Conservation (phyloP, 495 filamentous ascomycete genomes). For the Cryomyces antarcticus region DNA sequence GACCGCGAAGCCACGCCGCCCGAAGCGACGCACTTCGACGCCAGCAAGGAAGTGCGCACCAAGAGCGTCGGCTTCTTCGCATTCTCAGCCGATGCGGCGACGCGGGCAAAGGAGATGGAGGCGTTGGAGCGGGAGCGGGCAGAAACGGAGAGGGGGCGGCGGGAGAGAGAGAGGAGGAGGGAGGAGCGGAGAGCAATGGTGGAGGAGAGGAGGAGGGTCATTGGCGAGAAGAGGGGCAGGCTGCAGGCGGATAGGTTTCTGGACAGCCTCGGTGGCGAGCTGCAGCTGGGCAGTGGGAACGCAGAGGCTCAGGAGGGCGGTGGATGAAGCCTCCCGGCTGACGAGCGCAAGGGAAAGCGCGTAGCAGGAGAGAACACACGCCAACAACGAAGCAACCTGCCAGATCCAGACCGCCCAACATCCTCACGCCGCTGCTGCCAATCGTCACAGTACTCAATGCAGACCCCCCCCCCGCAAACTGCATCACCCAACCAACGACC, state of each 20-base stretch:
- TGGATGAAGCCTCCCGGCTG: no score
- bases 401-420: no score
- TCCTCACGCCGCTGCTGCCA: no score
- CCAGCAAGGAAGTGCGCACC: conserved; percentile 55
- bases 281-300: not conserved
- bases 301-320: no score
- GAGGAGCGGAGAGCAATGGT: conserved; percentile 24
- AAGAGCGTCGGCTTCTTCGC: conserved; percentile 82
- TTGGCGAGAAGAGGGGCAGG: conserved; percentile 36
- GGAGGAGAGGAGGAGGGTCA: conserved; percentile 28
- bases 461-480: no score
- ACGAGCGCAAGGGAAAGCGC: no score
- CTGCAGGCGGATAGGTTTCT: conserved; percentile 53
- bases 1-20: conserved; percentile 63
- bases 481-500: no score
- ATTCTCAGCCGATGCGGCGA: conserved; percentile 52
- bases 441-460: no score
- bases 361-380: no score
- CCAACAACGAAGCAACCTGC: no score
- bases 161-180: conserved; percentile 25
- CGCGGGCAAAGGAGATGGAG: conserved; percentile 54
- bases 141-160: conserved; percentile 43
- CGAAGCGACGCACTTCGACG: conserved; percentile 65
- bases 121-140: conserved; percentile 40
- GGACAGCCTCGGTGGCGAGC: conserved; percentile 8